Base-by-base conservation (phyloP, 2,329 filamentous ascomycete species). In the Epichloe gansuensis region DNA sequence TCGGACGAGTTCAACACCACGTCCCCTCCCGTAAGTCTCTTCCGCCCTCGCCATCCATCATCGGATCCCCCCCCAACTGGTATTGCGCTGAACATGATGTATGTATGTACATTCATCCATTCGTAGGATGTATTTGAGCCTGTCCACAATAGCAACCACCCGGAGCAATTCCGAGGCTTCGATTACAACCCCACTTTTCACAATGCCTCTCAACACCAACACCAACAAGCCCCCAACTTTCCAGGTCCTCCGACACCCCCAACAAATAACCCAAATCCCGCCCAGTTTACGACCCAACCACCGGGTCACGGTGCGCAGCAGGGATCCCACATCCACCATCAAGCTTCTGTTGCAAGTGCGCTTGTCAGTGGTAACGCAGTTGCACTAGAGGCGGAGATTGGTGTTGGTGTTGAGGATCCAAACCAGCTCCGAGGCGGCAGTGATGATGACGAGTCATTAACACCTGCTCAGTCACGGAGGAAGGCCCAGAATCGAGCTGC, bases 401-500 rank as follows among this genome's bases (percentile, higher is more conserved):
- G 77, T 46, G 59, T 64, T 9, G 65, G 66, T 17, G 52, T 59
- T 38, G 71, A 69, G 38, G 69, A 71, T 36, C 54, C 39, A 9
- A 49, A 55, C 59, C 60, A 61, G 46, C 56, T 49, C 21, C 64
- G 63, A 40, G 66, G 61, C 25, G 74, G 71, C 17, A 78, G 78
- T 60, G 80, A 78, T 39, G 77, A 80, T 11, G 78, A 77, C 31
- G 77, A 77, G 45, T 68, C 74, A 49, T 51, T 79, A 61, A 80
- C 76, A 23, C 78, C 77, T 0, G 76, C 77, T 5, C 77, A 81
- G 60, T 77, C 75, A 11, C 71, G 76, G 59, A 72, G 78, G 55
- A 81, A 81, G 62, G 78, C 77, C 44, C 78, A 81, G 64, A 81
- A 81, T 56, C 71, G 78, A 58, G 77, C 77, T 58, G 78, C 78